Evolutionary conservation across 1,284 basidiomycete genomes (phyloP).

Genomic region (Rhodotorula sp.): DNA sequence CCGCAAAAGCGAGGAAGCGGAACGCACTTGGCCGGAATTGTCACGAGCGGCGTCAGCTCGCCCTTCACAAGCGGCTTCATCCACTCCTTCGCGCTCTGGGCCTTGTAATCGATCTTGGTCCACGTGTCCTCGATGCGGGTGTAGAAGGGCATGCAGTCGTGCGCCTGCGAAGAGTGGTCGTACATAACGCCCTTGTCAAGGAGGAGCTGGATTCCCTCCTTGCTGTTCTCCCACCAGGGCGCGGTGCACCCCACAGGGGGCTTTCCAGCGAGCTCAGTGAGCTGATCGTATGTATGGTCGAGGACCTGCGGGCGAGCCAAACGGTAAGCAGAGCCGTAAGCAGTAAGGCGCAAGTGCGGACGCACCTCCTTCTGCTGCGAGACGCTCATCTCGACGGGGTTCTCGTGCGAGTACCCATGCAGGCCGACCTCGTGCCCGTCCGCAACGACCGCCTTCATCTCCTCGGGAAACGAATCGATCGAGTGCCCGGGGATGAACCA

Average conservation of each 20-base stretch:
- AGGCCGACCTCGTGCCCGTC: conserved; percentile 69
- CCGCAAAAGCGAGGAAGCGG: neutral
- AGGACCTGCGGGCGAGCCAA: no score
- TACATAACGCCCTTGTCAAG: conserved; percentile 75
- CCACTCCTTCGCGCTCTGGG: conserved; percentile 62
- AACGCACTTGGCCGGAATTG: conserved; percentile 59
- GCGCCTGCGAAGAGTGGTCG: conserved; percentile 63
- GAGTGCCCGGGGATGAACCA: conserved; percentile 72
- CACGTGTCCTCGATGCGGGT: conserved; percentile 66
- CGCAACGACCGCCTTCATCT: conserved; percentile 63
- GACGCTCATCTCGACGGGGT: conserved; percentile 64
- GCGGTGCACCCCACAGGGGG: conserved; percentile 65
- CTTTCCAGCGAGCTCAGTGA: conserved; percentile 68
- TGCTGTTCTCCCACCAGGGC: conserved; percentile 72
- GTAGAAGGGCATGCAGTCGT: conserved; percentile 54
- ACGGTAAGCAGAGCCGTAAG: no score
- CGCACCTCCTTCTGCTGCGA: conserved; percentile 67
- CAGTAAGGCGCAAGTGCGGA: no score
- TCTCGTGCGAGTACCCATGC: conserved; percentile 75
- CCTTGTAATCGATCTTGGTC: conserved; percentile 65
- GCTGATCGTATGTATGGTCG: conserved; percentile 65
- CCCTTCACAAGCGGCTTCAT: conserved; percentile 72
- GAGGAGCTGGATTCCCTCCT: conserved; percentile 66
- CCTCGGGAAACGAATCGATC: conserved; percentile 67
- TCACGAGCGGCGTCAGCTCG: conserved; percentile 65